Base-by-base conservation (phyloP, 345 rosid species). In the Angophora floribunda region DNA sequence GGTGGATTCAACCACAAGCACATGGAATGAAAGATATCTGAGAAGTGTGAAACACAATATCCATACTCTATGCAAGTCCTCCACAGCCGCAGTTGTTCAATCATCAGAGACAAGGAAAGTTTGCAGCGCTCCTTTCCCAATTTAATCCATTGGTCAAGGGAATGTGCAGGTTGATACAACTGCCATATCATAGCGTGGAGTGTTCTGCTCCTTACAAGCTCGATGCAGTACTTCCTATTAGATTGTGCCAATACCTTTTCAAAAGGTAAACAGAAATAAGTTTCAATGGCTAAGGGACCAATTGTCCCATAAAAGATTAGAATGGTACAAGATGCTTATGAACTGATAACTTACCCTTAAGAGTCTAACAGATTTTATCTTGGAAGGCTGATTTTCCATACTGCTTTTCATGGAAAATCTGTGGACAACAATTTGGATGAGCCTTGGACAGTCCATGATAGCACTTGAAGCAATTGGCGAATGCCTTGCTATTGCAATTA, bases 1-100 rank as follows among this genome's bases (percentile, higher is more conserved):
- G 99, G 99, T 61, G 95, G 96, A 91, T 89, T 94, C 92, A 97
- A 90, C 99, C 99, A 97, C 89, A 97, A 89, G 93, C 98, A 95
- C 89, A 97, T 86, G 90, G 96, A 92, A 90, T 95, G 98, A 91
- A 96, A 95, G 87, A 96, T 92, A 89, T 94, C 94, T 82, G 97
- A 88, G 91, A 94, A 96, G 90, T 93, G 91, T 80, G 97, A 94
- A 41, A 95, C 89, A 90, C 98, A 92, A 86, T 87, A 93, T 44
- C 96, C 99, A 93, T 91, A 92, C 86, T 91, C 90, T 88, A 96
- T 92, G 90, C 98, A 96, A 89, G 93, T 95, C 91, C 91, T 96
- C 99, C 95, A 97, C 87, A 97, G 91, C 11, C 95, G 96, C 86
- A 97, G 93, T 89, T 96, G 98, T 92, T 97, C 98, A 93, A 95